Evolutionary conservation across 2,329 filamentous ascomycete species (phyloP).

Genomic region (Verticillium longisporum): DNA sequence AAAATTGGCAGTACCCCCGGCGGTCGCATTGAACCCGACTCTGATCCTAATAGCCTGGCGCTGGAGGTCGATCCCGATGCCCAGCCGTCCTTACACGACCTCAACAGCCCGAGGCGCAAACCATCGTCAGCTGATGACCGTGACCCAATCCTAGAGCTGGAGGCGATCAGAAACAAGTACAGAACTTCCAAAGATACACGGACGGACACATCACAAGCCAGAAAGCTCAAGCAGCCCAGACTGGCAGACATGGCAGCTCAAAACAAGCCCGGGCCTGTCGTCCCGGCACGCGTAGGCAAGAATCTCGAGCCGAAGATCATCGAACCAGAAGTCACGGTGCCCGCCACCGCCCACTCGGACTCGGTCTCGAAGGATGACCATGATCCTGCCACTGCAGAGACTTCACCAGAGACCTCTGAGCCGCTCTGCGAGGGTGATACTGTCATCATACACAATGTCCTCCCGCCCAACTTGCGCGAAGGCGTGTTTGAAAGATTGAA

Average conservation of each 20-base stretch:
- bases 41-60: not conserved
- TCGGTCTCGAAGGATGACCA: not conserved
- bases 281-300: not conserved
- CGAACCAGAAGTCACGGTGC: not conserved
- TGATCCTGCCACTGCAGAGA: not conserved
- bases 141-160: not conserved
- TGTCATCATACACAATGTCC: constrained; percentile 61
- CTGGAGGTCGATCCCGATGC: constrained; percentile 9
- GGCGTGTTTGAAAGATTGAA: constrained; percentile 64
- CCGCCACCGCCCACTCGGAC: not conserved
- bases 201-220: not conserved
- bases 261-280: not conserved
- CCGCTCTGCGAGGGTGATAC: constrained; percentile 76
- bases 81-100: not conserved
- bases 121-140: not conserved
- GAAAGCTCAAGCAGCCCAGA: not conserved
- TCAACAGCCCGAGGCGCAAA: constrained; percentile 1
- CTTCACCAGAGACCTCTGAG: not conserved
- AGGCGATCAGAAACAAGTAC: not conserved
- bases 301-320: not conserved
- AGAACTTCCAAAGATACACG: not conserved
- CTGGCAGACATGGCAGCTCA: not conserved
- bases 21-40: not conserved
- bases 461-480: constrained; percentile 49
- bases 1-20: constrained; percentile 1